These are phyloP conservation scores for Lichtheimia corymbifera DNA, from an alignment of 371 early-diverging fungal species.

Conservation along the genomic window DNA sequence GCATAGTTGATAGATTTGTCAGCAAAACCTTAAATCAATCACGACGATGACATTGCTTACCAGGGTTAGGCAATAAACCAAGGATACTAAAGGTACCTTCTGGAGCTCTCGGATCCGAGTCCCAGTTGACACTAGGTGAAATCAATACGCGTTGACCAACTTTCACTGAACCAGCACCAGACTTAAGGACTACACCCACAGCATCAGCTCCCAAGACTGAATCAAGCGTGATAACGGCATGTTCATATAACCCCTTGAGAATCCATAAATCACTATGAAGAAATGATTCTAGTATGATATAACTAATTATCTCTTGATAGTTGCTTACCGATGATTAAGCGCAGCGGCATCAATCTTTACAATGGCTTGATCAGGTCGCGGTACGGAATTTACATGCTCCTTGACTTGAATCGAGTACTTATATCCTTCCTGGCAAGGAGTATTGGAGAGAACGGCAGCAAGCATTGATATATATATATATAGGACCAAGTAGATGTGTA, in stretches of 20 bases:
- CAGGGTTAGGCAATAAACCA: slow-evolving; percentile 56
- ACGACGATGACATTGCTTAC: slow-evolving; percentile 24
- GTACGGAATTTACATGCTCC: slow-evolving; percentile 2
- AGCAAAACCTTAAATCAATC: background rate
- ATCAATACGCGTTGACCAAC: slow-evolving; percentile 53
- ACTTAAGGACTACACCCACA: slow-evolving; percentile 49
- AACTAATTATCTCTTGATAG: too few relatives aligned
- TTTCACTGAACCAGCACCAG: slow-evolving; percentile 10
- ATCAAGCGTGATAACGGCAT: slow-evolving; percentile 38
- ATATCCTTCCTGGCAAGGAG: slow-evolving; percentile 8
- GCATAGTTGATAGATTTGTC: slow-evolving; percentile 1
- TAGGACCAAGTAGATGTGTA: too few relatives aligned
- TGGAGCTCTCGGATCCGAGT: slow-evolving; percentile 57
- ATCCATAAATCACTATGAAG: slow-evolving; percentile 62
- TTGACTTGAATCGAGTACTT: slow-evolving; percentile 33
- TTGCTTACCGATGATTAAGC: slow-evolving; percentile 64
- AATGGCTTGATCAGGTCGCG: slow-evolving; percentile 37
- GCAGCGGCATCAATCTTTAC: slow-evolving; percentile 67
- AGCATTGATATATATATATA: slow-evolving; percentile 11
- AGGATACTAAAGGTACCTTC: slow-evolving; percentile 61
- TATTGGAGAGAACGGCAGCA: slow-evolving; percentile 15
- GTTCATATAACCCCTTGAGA: slow-evolving; percentile 56
- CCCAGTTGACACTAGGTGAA: slow-evolving; percentile 63
- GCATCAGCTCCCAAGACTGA: slow-evolving; percentile 66
- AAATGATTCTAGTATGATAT: too few relatives aligned